Conservation (phyloP, 768 basidiomycete species). For the Pleurotus giganteus region DNA sequence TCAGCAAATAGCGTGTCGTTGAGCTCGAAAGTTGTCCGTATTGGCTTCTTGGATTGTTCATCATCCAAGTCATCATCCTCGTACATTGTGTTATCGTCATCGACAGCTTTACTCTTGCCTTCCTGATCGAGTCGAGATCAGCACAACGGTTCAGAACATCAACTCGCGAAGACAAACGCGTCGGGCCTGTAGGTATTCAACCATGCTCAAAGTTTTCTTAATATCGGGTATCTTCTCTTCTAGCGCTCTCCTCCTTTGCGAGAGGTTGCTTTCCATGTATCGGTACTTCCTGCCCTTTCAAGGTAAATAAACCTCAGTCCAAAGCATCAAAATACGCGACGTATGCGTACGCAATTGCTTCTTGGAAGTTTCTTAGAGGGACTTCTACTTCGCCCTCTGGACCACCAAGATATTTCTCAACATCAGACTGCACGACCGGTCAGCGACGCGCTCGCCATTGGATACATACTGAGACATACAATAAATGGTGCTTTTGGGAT, state of each 20-base stretch:
- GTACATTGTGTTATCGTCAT: conserved; percentile 48
- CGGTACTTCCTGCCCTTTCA: conserved; percentile 87
- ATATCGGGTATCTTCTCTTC: conserved; percentile 98
- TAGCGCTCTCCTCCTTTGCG: conserved; percentile 73
- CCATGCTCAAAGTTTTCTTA: conserved; percentile 87
- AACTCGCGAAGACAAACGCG: conserved; percentile 44
- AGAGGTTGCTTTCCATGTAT: conserved; percentile 90
- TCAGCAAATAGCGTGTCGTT: conserved; percentile 95
- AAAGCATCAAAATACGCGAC: conserved; percentile 13
- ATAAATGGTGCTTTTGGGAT: conserved; percentile 97
- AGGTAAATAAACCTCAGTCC: conserved; percentile 20
- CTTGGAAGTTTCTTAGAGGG: conserved; percentile 80
- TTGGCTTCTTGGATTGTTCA: conserved; percentile 43
- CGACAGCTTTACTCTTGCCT: conserved; percentile 48
- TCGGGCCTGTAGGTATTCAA: conserved; percentile 73
- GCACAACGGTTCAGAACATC: background rate
- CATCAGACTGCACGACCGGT: conserved; percentile 88
- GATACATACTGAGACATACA: conserved; percentile 43
- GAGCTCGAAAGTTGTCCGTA: conserved; percentile 89
- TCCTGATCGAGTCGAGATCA: conserved; percentile 39
- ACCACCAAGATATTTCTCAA: conserved; percentile 82
- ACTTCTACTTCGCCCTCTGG: conserved; percentile 75
- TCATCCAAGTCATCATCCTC: conserved; percentile 58
- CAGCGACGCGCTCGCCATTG: background rate
- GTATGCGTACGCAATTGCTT: conserved; percentile 84